Conservation (phyloP, 441 rosid species). For the Corymbia citriodora region DNA sequence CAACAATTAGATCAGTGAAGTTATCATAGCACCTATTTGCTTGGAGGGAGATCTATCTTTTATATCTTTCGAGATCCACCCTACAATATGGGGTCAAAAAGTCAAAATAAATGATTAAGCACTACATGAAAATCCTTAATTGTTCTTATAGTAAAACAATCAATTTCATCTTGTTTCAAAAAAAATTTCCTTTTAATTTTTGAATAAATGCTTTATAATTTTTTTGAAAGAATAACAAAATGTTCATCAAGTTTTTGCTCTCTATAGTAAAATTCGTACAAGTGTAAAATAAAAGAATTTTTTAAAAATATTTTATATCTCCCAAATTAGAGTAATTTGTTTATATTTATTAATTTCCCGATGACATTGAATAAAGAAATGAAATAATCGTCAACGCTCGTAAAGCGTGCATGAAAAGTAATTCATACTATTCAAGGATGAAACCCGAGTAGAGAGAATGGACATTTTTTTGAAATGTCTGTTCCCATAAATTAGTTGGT, state of each 20-base stretch:
- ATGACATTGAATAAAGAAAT: neutral
- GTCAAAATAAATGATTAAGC: too few species aligned
- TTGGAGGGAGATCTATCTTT: too few species aligned
- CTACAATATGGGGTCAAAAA: too few species aligned
- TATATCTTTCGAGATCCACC: too few species aligned
- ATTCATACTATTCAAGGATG: neutral
- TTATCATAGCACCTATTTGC: too few species aligned
- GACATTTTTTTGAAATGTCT: too few species aligned
- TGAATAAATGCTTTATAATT: neutral
- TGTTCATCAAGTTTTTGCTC: neutral
- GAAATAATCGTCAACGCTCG: neutral
- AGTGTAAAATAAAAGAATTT: neutral
- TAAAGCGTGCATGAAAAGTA: neutral
- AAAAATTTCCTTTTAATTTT: neutral
- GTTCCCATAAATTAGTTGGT: neutral
- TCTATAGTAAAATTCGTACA: neutral
- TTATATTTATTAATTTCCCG: too few species aligned
- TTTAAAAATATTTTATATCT: neutral
- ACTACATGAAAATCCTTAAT: neutral
- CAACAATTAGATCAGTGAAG: too few species aligned
- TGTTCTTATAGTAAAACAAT: neutral
- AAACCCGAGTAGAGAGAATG: neutral
- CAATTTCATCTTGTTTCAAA: neutral
- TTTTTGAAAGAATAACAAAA: neutral
- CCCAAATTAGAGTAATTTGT: neutral